A percentile compares a stretch with the other conserved stretches of the same genome.
Evolutionary conservation across 1,139 yeast genomes (phyloP).

Genomic region (Lodderomyces parapsilosis): DNA sequence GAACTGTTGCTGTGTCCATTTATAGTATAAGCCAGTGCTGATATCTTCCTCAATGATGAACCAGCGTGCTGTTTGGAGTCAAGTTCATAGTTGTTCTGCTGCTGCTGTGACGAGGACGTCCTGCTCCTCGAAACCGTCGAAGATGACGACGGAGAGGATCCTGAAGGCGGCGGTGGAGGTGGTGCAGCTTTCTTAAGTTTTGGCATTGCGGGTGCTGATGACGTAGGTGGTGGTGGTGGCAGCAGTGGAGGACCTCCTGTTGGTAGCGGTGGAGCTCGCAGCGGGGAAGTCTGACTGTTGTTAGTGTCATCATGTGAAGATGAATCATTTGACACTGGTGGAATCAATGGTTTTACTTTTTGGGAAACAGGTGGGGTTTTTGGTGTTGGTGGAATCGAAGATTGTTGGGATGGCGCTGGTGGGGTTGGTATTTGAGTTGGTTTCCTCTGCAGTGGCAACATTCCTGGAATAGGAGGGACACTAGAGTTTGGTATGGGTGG

Average conservation of each 20-base stretch:
- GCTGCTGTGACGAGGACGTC: constrained; percentile 14
- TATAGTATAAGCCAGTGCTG: constrained; percentile 60
- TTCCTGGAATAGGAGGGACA: constrained; percentile 7
- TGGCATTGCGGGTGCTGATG: constrained; percentile 17
- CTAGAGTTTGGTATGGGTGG: constrained; percentile 4
- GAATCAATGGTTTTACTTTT: neutral
- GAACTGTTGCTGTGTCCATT: constrained; percentile 16
- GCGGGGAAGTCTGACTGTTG: constrained; percentile 5
- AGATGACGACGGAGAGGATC: constrained; percentile 4
- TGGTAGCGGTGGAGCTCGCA: constrained; percentile 14
- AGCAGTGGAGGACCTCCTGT: constrained; percentile 16
- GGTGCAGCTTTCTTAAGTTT: constrained; percentile 27
- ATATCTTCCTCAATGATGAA: constrained; percentile 50
- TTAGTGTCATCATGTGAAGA: neutral
- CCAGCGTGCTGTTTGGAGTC: constrained; percentile 51
- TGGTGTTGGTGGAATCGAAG: constrained; percentile 1
- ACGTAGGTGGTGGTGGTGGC: constrained; percentile 20
- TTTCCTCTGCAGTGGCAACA: constrained; percentile 4
- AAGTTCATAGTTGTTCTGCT: constrained; percentile 18
- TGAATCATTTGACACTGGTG: neutral
- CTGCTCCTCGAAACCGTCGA: constrained; percentile 7
- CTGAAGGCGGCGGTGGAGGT: constrained; percentile 36
- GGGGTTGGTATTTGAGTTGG: constrained; percentile 8
- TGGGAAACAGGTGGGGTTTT: constrained; percentile 10
- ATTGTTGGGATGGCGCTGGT: constrained; percentile 13